phyloP scores from a whole-genome alignment of 2,329 filamentous ascomycete species.

The Aspergillus sp. region DNA sequence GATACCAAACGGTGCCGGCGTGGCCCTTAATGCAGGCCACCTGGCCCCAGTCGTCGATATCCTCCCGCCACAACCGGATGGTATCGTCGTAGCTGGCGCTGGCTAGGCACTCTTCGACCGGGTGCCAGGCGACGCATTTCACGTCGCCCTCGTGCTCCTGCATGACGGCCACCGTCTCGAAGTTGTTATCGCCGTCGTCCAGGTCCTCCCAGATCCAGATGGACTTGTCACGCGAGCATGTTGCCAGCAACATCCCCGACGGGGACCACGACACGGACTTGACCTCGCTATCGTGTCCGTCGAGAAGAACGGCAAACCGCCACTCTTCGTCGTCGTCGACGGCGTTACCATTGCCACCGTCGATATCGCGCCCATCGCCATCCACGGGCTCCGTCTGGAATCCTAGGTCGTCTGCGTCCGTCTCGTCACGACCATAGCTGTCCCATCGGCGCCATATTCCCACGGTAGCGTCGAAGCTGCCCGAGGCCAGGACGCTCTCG shows the following conservation, averaged over 20 bases:
- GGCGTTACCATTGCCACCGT: constrained; percentile 31
- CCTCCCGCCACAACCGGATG: constrained; percentile 83
- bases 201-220: constrained; percentile 99
- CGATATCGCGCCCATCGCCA: constrained; percentile 16
- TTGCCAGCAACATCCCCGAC: constrained; percentile 78
- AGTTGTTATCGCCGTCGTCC: constrained; percentile 81
- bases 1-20: constrained; percentile 81
- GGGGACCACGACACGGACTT: constrained; percentile 68
- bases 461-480: constrained; percentile 89
- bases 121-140: constrained; percentile 91
- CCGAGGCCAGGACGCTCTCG: constrained; percentile 80
- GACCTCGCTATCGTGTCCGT: constrained; percentile 94
- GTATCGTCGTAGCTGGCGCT: constrained; percentile 95
- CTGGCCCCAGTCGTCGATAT: constrained; percentile 91
- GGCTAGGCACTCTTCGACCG: constrained; percentile 74
- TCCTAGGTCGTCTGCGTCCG: constrained; percentile 23
- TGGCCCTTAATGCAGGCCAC: constrained; percentile 80
- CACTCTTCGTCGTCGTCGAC: constrained; percentile 75
- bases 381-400: constrained; percentile 25
- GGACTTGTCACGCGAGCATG: constrained; percentile 86
- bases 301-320: constrained; percentile 87
- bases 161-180: constrained; percentile 92
- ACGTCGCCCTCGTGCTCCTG: constrained; percentile 95
- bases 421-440: constrained; percentile 36
- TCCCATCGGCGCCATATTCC: constrained; percentile 74